These are phyloP conservation scores for Trichothecium sympodiale DNA, from an alignment of 2,329 filamentous ascomycete genomes.

Conservation along the genomic window DNA sequence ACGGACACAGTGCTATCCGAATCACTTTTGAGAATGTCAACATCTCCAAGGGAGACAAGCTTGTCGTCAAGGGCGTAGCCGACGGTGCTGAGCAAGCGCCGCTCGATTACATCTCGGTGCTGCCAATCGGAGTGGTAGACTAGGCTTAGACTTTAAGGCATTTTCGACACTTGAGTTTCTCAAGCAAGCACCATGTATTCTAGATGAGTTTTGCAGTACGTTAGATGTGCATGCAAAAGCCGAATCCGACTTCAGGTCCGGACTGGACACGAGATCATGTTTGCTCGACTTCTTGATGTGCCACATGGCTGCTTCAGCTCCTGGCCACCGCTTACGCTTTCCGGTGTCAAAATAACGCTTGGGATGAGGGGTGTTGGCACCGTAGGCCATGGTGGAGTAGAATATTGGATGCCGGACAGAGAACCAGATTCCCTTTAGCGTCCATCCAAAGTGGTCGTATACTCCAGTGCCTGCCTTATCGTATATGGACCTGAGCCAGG, in stretches of 20 bases:
- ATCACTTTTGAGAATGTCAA: conserved; percentile 44
- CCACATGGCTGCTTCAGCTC: conserved; percentile 19
- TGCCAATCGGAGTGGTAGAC: conserved; percentile 47
- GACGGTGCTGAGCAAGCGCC: conserved; percentile 53
- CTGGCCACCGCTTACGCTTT: conserved; percentile 24
- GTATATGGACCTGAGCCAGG: conserved; percentile 26
- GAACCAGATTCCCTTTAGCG: conserved; percentile 23
- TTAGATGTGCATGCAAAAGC: no score
- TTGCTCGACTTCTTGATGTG: conserved; percentile 8
- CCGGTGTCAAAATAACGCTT: conserved; percentile 26
- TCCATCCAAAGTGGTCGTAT: conserved; percentile 26
- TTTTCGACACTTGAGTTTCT: neutral
- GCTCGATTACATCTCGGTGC: conserved; percentile 53
- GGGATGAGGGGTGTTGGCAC: conserved; percentile 25
- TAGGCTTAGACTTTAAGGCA: conserved; percentile 16
- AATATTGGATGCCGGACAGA: conserved; percentile 23
- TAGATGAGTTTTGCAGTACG: neutral
- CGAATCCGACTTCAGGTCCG: no score
- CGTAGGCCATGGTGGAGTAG: conserved; percentile 21
- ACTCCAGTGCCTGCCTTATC: conserved; percentile 27
- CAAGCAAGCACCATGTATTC: no score
- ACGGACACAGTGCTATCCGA: conserved; percentile 54
- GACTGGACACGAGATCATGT: no score
- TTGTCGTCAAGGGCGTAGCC: conserved; percentile 45
- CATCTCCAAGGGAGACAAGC: conserved; percentile 35